Base-by-base conservation (phyloP, 805 yeast species). In the Pichia exigua region DNA sequence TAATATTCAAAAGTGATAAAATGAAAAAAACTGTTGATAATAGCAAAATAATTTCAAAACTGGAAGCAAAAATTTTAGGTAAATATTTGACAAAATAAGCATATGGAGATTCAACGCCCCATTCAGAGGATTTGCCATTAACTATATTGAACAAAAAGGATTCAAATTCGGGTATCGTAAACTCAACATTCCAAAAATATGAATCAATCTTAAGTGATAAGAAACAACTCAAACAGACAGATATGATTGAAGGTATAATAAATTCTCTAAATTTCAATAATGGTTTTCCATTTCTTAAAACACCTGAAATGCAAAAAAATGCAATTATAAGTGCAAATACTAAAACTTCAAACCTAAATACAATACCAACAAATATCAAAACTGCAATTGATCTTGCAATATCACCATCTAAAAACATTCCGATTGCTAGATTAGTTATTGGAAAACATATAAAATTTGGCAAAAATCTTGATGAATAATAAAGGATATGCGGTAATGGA, bases 391-490 rank as follows among this genome's bases (percentile, higher is more conserved):
- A 78, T 27, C 59, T 53, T 0, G 77, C 72, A 8, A 71, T 54
- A 46, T 77, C 72, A 12, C 83, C 87, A 20, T 58, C 56, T 17
- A 87, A 57, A 17, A 81, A 59, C 60, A 71, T 72, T 5, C 80
- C 71, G 43, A 85, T 57, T 0, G 85, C 85, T 45, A 69, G 59
- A 50, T 78, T 77, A 4, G 84, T 83, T 39, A 87, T 61, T 3
- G 97, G 97, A 49, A 92, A 70, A 2, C 86, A 90, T 52, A 91
- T 70, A 59, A 85, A 85, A 66, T 92, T 92, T n/a, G 97, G 97
- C 52, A 92, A 72, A 0, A 95, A 81, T 58, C 97, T 74, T 2
- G 96, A 76, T n/a, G 87, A 73, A 64, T 92, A 92, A 69, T 73
- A 92, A 54, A 84, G 68, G 20, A 88, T 55, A 64, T 92, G 97